A percentile compares a stretch with the other conserved stretches of the same genome.
These are phyloP conservation scores for Fomitopsis pulvina DNA, from an alignment of 768 basidiomycete species.

Conservation along the genomic window DNA sequence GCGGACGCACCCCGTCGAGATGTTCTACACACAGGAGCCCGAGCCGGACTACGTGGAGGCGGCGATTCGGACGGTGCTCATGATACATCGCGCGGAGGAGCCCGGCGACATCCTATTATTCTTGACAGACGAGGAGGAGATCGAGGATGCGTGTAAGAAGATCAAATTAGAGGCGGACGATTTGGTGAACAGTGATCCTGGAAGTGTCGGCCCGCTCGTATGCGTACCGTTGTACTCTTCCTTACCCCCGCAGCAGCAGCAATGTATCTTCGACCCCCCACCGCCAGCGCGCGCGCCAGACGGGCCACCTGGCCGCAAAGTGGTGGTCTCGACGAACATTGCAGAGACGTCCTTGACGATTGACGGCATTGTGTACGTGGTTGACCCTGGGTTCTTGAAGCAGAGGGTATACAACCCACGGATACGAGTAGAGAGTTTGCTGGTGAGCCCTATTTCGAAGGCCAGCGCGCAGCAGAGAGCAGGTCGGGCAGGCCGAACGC, in stretches of 20 bases:
- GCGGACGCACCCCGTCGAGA: conserved; percentile 82
- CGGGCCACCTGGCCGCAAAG: conserved; percentile 85
- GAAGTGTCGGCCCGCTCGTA: conserved; percentile 75
- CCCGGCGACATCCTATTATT: conserved; percentile 91
- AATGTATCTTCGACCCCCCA: conserved; percentile 91
- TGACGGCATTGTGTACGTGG: conserved; percentile 99
- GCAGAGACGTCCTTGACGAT: conserved; percentile 98
- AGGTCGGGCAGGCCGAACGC: conserved; percentile 91
- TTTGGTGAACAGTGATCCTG: conserved; percentile 60
- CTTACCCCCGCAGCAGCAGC: conserved; percentile 90
- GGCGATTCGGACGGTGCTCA: conserved; percentile 90
- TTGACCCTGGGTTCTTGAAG: conserved; percentile 96
- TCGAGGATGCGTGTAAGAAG: conserved; percentile 92
- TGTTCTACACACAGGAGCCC: conserved; percentile 89
- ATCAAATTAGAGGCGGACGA: conserved; percentile 90
- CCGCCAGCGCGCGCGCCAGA: conserved; percentile 53
- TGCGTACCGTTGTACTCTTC: conserved; percentile 96
- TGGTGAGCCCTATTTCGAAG: conserved; percentile 95
- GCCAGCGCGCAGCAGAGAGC: conserved; percentile 95
- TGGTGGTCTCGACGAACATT: conserved; percentile 94
- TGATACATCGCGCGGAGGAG: conserved; percentile 96
- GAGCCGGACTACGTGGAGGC: conserved; percentile 97
- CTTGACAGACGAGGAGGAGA: conserved; percentile 97
- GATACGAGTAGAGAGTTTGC: conserved; percentile 88
- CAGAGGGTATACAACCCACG: conserved; percentile 98